phyloP scores from a whole-genome alignment of 805 yeast species.

The Suhomyces emberorum region DNA sequence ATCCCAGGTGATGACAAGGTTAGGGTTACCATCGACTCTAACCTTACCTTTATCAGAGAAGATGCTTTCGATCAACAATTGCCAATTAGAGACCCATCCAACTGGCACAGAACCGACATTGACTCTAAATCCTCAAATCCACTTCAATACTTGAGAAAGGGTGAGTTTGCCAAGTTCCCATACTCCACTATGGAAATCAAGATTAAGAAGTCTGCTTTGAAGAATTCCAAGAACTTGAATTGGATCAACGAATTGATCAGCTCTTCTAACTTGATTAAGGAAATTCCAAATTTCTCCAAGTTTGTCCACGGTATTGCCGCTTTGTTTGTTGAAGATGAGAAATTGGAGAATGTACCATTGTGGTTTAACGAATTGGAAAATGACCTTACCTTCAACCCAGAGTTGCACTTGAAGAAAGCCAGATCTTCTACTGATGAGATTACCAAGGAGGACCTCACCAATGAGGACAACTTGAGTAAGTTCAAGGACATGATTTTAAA shows the following conservation, averaged over 20 bases:
- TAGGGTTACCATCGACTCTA: slow-evolving; percentile 86
- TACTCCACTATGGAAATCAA: slow-evolving; percentile 87
- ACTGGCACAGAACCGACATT: slow-evolving; percentile 91
- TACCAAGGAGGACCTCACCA: slow-evolving; percentile 38
- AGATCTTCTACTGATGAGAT: slow-evolving; percentile 8
- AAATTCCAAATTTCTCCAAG: slow-evolving; percentile 90
- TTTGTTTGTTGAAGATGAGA: slow-evolving; percentile 84
- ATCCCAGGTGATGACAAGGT: slow-evolving; percentile 96
- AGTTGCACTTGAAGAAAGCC: slow-evolving; percentile 10
- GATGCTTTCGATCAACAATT: slow-evolving; percentile 80
- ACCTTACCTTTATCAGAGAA: slow-evolving; percentile 83
- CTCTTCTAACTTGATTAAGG: slow-evolving; percentile 76
- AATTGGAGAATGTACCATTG: slow-evolving; percentile 84
- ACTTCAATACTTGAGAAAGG: slow-evolving; percentile 70
- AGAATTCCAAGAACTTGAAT: slow-evolving; percentile 44
- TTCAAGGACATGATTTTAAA: slow-evolving; percentile 37
- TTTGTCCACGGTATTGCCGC: slow-evolving; percentile 91
- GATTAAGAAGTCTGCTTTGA: slow-evolving; percentile 35
- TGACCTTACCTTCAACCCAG: slow-evolving; percentile 18
- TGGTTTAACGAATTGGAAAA: slow-evolving; percentile 89
- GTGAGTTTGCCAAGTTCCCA: slow-evolving; percentile 83
- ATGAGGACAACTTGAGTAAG: slow-evolving; percentile 44
- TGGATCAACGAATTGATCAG: slow-evolving; percentile 89
- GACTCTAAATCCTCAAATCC: slow-evolving; percentile 75
- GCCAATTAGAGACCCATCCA: slow-evolving; percentile 84